A percentile compares a stretch with the other conserved stretches of the same genome.
These are phyloP conservation scores for Spiraea crenata DNA, from an alignment of 331 rosid genomes.

Conservation along the genomic window DNA sequence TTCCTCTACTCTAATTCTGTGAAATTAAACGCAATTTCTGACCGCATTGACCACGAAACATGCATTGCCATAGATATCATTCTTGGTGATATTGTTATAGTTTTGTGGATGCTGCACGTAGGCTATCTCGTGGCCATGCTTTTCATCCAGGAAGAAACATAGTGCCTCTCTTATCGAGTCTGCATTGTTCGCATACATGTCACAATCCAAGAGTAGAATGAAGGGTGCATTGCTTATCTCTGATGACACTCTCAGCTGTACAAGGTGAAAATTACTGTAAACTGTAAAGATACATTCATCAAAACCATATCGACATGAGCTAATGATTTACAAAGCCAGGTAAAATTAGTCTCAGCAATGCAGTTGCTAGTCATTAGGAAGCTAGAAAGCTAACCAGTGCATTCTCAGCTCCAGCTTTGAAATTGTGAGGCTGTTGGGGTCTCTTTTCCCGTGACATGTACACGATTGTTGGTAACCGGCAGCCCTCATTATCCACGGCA, in stretches of 20 bases:
- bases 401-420: slow-evolving; percentile 84
- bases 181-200: slow-evolving; percentile 57
- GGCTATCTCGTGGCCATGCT: slow-evolving; percentile 46
- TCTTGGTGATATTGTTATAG: slow-evolving; percentile 40
- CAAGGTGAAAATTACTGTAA: neutral
- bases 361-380: neutral
- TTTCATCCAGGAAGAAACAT: slow-evolving; percentile 64
- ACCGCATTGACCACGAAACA: slow-evolving; percentile 16
- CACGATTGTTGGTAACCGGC: slow-evolving; percentile 48
- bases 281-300: too few species aligned
- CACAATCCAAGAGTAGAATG: slow-evolving; percentile 69
- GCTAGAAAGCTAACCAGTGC: slow-evolving; percentile 42
- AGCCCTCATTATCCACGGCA: slow-evolving; percentile 44
- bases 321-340: neutral
- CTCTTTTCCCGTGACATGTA: slow-evolving; percentile 69
- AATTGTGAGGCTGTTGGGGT: slow-evolving; percentile 56
- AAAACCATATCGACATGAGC: too few species aligned
- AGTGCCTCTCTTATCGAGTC: slow-evolving; percentile 42
- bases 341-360: neutral
- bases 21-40: neutral
- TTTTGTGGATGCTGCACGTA: slow-evolving; percentile 58
- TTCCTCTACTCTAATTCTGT: neutral
- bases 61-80: slow-evolving; percentile 41
- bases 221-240: slow-evolving; percentile 62
- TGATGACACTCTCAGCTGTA: slow-evolving; percentile 66